Percentiles rank a stretch among this genome's conserved stretches.
Evolutionary conservation across 129 eudicot species (phyloP).

Genomic region (Oenanthe sinensis): DNA sequence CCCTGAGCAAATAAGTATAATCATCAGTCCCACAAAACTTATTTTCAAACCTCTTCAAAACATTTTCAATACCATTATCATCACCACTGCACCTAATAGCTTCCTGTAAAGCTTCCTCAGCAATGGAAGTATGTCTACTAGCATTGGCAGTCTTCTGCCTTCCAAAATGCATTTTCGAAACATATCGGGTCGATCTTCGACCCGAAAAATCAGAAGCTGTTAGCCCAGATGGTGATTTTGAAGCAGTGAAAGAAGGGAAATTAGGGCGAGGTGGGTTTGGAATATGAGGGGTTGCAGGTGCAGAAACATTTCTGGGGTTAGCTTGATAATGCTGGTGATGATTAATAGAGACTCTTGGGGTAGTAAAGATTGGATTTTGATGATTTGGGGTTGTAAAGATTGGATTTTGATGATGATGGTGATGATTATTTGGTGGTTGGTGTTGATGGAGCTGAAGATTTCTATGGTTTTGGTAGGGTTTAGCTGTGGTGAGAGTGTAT

Average conservation of each 20-base stretch:
- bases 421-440: slow-evolving; percentile 16
- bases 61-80: slow-evolving; percentile 27
- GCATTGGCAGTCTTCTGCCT: slow-evolving; percentile 45
- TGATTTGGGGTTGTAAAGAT: slow-evolving; percentile 33
- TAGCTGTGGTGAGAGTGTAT: slow-evolving; percentile 59
- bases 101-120: slow-evolving; percentile 61
- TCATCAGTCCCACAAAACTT: slow-evolving; percentile 71
- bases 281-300: slow-evolving; percentile 17
- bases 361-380: slow-evolving; percentile 28
- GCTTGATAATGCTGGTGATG: slow-evolving; percentile 9
- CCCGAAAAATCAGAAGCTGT: slow-evolving; percentile 77
- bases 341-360: slow-evolving; percentile 38
- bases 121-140: slow-evolving; percentile 46
- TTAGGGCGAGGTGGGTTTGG: slow-evolving; percentile 30
- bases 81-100: slow-evolving; percentile 38
- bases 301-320: slow-evolving; percentile 21
- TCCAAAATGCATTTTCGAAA: slow-evolving; percentile 91
- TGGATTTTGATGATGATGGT: slow-evolving; percentile 27
- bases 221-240: slow-evolving; percentile 38
- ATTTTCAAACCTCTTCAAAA: slow-evolving; percentile 35
- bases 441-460: slow-evolving; percentile 31
- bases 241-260: slow-evolving; percentile 24
- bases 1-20: slow-evolving; percentile 61
- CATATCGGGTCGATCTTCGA: slow-evolving; percentile 71
- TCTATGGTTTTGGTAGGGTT: slow-evolving; percentile 64